These are phyloP conservation scores for Oryza meridionalis DNA, from an alignment of 176 grass and related monocot genomes.

Conservation along the genomic window DNA sequence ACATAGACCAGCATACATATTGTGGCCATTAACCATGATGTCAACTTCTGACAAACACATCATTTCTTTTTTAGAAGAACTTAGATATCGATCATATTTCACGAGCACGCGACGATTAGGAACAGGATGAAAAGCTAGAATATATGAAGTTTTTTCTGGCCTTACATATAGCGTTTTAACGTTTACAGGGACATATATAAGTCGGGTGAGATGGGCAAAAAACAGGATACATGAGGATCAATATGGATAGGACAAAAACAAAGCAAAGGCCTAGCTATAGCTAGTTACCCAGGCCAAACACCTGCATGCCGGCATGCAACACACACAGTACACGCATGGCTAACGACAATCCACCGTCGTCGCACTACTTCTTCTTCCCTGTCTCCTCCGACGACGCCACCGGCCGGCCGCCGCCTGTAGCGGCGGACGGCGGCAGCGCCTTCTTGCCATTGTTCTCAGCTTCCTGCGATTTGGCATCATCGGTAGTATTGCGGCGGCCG, in stretches of 20 bases:
- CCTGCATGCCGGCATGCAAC: not conserved
- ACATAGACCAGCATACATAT: not conserved
- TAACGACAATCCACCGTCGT: not conserved
- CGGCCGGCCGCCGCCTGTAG: not conserved
- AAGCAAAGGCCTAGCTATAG: not conserved
- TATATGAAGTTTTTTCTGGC: not conserved
- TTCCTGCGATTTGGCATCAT: slow-evolving; percentile 29
- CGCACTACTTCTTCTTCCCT: slow-evolving; percentile 1
- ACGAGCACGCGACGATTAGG: not conserved
- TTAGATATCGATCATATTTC: not conserved
- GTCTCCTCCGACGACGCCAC: not conserved
- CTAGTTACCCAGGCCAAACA: not conserved
- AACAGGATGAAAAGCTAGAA: not conserved
- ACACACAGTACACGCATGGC: not conserved
- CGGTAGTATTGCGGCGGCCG: not conserved
- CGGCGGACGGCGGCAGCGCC: not conserved
- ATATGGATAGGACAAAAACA: not conserved
- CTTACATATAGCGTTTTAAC: not conserved
- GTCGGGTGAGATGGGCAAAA: not conserved
- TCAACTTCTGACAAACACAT: not conserved
- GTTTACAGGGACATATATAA: slow-evolving; percentile 8
- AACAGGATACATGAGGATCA: not conserved
- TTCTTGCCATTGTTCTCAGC: not conserved
- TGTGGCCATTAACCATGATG: no score
- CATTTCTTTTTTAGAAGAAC: not conserved